Conservation (phyloP, 2,329 filamentous ascomycete genomes). For the Fusarium bactridioides region DNA sequence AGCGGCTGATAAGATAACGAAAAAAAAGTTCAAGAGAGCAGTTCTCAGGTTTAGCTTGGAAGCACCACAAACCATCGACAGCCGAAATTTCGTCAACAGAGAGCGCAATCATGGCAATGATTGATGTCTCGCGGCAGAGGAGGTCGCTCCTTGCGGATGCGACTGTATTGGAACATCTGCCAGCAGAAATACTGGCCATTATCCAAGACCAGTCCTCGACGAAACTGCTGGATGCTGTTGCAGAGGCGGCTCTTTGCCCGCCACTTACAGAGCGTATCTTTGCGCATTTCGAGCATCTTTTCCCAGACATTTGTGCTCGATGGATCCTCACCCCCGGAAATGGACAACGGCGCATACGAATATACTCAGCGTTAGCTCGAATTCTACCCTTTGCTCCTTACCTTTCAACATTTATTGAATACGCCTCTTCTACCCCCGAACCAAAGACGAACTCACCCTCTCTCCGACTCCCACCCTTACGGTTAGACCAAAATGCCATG, state of each 20-base stretch:
- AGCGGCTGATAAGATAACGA: constrained; percentile 32
- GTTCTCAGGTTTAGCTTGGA: constrained; percentile 32
- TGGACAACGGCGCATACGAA: constrained; percentile 48
- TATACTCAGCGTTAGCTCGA: constrained; percentile 78
- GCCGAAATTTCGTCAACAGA: constrained; percentile 40
- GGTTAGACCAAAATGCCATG: constrained; percentile 41
- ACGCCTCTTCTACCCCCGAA: constrained; percentile 16
- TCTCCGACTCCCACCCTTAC: constrained; percentile 44
- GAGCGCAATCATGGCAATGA: constrained; percentile 59
- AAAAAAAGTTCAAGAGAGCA: constrained; percentile 50
- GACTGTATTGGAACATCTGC: constrained; percentile 66
- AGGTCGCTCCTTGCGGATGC: constrained; percentile 64
- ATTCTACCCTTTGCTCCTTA: constrained; percentile 84
- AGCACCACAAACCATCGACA: constrained; percentile 38
- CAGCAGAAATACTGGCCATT: constrained; percentile 72
- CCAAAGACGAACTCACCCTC: constrained; percentile 32
- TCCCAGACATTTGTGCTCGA: constrained; percentile 83
- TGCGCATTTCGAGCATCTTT: constrained; percentile 74
- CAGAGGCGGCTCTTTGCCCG: constrained; percentile 73
- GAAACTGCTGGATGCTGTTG: constrained; percentile 75
- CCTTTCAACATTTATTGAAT: constrained; percentile 74
- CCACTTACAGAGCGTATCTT: constrained; percentile 77
- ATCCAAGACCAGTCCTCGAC: constrained; percentile 70
- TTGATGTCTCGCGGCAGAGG: constrained; percentile 64
- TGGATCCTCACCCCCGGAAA: constrained; percentile 67